Evolutionary conservation across 192 early-diverging fungal genomes (phyloP).

Genomic region (Coemansia reversa): DNA sequence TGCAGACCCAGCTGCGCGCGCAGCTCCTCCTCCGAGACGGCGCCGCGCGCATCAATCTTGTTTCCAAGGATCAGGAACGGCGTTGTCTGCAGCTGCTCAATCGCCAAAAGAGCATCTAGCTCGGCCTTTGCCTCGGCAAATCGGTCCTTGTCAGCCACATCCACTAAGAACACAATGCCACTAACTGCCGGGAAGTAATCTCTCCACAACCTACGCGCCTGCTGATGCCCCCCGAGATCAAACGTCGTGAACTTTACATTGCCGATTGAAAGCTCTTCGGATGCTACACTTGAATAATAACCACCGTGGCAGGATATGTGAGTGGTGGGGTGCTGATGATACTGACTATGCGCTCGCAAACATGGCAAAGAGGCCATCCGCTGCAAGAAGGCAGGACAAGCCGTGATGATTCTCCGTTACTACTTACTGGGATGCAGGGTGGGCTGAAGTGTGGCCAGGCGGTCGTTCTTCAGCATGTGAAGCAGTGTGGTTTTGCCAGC

Average conservation of each 20-base stretch:
- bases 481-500: constrained; percentile 98
- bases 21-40: constrained; percentile 91
- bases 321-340: not conserved
- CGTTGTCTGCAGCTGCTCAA: constrained; percentile 88
- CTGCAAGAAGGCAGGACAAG: not conserved
- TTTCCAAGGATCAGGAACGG: constrained; percentile 98
- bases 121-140: constrained; percentile 91
- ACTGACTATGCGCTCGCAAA: not conserved
- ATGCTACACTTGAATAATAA: constrained; percentile 35
- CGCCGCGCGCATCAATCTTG: constrained; percentile 95
- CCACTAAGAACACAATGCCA: constrained; percentile 98
- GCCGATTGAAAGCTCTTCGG: constrained; percentile 96
- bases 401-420: not conserved
- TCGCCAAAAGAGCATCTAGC: constrained; percentile 88
- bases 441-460: constrained; percentile 89
- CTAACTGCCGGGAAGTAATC: constrained; percentile 99
- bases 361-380: constrained; percentile 48
- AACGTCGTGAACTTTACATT: constrained; percentile 97
- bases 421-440: constrained; percentile 95
- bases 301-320: not conserved
- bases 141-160: constrained; percentile 81
- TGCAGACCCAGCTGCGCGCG: constrained; percentile 83
- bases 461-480: constrained; percentile 99
- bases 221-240: constrained; percentile 95
- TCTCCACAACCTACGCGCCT: constrained; percentile 97